Conservation (phyloP, 345 rosid genomes). For the Eucalyptus pauciflora region DNA sequence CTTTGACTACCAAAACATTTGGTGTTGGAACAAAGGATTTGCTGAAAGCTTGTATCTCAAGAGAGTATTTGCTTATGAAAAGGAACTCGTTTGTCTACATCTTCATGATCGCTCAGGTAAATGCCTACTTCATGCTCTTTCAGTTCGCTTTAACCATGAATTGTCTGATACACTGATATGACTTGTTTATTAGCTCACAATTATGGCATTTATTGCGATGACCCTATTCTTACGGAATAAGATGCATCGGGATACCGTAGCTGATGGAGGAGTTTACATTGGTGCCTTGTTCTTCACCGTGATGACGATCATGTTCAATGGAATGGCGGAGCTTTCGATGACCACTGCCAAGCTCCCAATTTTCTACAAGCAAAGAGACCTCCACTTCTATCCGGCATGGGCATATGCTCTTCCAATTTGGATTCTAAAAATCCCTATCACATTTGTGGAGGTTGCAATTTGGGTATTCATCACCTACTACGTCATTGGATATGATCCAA, state of each 20-base stretch:
- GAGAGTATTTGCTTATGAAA: conserved; percentile 54
- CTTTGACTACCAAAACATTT: conserved; percentile 29
- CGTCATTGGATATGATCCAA: conserved; percentile 32
- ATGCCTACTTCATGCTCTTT: neutral
- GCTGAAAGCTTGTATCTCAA: conserved; percentile 33
- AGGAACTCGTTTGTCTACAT: conserved; percentile 43
- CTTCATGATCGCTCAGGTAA: conserved; percentile 40
- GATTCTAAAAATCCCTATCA: conserved; percentile 29
- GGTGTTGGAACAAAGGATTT: conserved; percentile 41
- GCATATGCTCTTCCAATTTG: conserved; percentile 30
- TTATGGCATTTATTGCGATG: conserved; percentile 17
- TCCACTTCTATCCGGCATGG: conserved; percentile 35
- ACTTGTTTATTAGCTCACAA: neutral
- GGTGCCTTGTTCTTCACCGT: conserved; percentile 27
- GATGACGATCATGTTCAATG: conserved; percentile 12
- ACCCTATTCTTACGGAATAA: conserved; percentile 23
- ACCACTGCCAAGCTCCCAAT: conserved; percentile 29
- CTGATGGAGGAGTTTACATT: conserved; percentile 13
- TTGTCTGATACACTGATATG: neutral
- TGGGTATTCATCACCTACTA: conserved; percentile 31
- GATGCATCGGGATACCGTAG: neutral
- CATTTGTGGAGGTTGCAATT: conserved; percentile 17
- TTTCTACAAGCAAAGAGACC: conserved; percentile 41
- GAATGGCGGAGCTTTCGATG: conserved; percentile 21
- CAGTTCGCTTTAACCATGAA: neutral